Base-by-base conservation (phyloP, 164 flowering plant species). In the Chimonanthus salicifolius region DNA sequence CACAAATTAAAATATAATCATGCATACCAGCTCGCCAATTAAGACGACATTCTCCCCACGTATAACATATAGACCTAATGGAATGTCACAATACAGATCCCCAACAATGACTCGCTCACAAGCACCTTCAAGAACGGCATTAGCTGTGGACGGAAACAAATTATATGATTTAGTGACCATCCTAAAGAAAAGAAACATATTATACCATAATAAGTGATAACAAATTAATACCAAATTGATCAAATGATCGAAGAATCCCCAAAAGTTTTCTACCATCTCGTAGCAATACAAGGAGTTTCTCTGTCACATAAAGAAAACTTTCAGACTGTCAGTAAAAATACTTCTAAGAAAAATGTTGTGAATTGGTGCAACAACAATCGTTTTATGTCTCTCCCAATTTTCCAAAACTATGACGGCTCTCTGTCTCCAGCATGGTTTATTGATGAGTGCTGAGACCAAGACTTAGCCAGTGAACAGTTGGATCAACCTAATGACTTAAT, bases 1-100 rank as follows among this genome's bases (percentile, higher is more conserved):
- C 60, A 13, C 16, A 10, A 54, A 10, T 54, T 54, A 10, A 66
- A 11, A 10, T 46, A 43, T 1, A n/a, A 9, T 66, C 9, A 45
- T n/a, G 9, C 21, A 2, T 86, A 93, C 98, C 95, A 94, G 86
- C 75, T 94, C 98, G 5, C 98, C 98, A 67, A 94, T 90, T 64
- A 94, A 78, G 72, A 94, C 98, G 72, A 94, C 98, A 84, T 94
- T 94, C 80, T 94, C 97, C 74, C 98, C 97, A 67, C 98, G 91
- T 62, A 94, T 92, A 48, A 94, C 88, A 81, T 94, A 92, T n/a
- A 94, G 85, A 76, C 98, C 97, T 62, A 94, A 82, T 6, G 92
- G 98, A 65, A 94, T 90, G 79, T 94, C 97, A 78, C 92, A 90
- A 69, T 89, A 94, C 10, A 88, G 87, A 18, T 94, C 93, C 64